A percentile compares a stretch with the other conserved stretches of the same genome.
Evolutionary conservation across 2,329 filamentous ascomycete genomes (phyloP).

Genomic region (Chrysoporthe cubensis): DNA sequence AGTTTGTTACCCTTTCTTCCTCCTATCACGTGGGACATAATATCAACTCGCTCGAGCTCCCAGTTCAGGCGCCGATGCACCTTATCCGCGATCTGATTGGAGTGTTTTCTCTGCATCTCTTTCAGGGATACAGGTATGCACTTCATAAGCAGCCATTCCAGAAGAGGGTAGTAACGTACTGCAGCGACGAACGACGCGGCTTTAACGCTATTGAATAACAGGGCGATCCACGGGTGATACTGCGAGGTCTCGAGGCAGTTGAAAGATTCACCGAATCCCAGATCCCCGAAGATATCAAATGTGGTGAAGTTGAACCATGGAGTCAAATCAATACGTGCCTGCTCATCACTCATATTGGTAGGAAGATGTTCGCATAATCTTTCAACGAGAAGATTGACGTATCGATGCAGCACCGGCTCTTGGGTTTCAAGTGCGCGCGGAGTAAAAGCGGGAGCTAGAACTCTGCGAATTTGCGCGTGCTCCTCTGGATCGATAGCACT

Average conservation of each 20-base stretch:
- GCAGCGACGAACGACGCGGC: slow-evolving; percentile 31
- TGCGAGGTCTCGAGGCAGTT: slow-evolving; percentile 37
- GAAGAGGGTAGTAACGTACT: slow-evolving; percentile 32
- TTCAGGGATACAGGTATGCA: slow-evolving; percentile 20
- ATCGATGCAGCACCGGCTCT: slow-evolving; percentile 35
- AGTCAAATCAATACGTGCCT: slow-evolving; percentile 10
- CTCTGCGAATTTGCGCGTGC: slow-evolving; percentile 34
- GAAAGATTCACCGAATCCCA: slow-evolving; percentile 49
- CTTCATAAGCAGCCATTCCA: slow-evolving; percentile 17
- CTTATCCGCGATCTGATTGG: slow-evolving; percentile 36
- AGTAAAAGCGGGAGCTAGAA: slow-evolving; percentile 34
- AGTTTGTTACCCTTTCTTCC: slow-evolving; percentile 28
- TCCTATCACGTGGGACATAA: slow-evolving; percentile 36
- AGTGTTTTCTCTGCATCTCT: slow-evolving; percentile 33
- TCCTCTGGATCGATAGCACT: slow-evolving; percentile 35
- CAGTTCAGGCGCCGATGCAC: slow-evolving; percentile 35
- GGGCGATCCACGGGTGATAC: slow-evolving; percentile 36
- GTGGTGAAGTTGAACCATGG: slow-evolving; percentile 40
- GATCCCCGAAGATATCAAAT: slow-evolving; percentile 47
- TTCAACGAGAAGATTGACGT: slow-evolving; percentile 36
- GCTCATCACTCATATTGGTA: background rate
- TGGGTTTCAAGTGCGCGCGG: slow-evolving; percentile 35
- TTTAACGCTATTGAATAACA: slow-evolving; percentile 35
- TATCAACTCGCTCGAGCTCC: slow-evolving; percentile 35
- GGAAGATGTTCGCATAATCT: slow-evolving; percentile 28